Evolutionary conservation across 2,329 filamentous ascomycete species (phyloP), one percentile per base, ranked within the genome.

Genomic region (Thielaviopsis ethacetica): DNA sequence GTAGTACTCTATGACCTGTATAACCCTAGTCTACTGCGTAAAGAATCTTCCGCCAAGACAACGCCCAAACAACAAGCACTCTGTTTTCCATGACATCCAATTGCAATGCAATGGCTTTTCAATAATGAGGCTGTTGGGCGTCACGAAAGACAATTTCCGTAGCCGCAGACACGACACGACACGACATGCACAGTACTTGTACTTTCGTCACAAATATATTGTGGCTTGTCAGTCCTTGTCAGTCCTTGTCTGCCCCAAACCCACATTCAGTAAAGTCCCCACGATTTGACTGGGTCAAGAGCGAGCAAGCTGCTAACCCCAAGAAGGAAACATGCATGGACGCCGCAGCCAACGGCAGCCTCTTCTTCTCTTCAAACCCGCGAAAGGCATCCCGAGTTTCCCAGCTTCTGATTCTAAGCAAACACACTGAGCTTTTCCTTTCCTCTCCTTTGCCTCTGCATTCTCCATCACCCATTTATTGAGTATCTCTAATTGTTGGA

Each of bases 291-390:
- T 53, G 24, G 52, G 26, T 17, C 50, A 53, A 21, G 19, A 21
- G 2, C 49, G 19, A 13, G 15, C 22, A 26, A 53, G 52, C 30
- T 53, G 47, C 47, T 58, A 60, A 57, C 59, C 59, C 59, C 49
- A 60, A 60, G 54, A 30, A 53, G 41, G 51, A 57, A 54, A 54
- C 26, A 54, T 52, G 51, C 49, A 58, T 41, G 24, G 5, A 54
- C 53, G 38, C 47, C 30, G 52, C 7, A 58, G 21, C 22, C 27
- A 44, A 24, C 26, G 44, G 47, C 54, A 60, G 54, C 59, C 59
- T 61, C 59, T 61, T 58, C 41, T 55, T 41, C 19, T 49, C 44
- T n/a, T n/a, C n/a, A n/a, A n/a, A 21, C 4, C n/a, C 21, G n/a
- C 44, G 9, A 49, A 49, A 49, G 44, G 26, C 24, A 47, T 58